These are phyloP conservation scores for Tolypocladium inflatum DNA, from an alignment of 2,329 filamentous ascomycete species.

Conservation along the genomic window DNA sequence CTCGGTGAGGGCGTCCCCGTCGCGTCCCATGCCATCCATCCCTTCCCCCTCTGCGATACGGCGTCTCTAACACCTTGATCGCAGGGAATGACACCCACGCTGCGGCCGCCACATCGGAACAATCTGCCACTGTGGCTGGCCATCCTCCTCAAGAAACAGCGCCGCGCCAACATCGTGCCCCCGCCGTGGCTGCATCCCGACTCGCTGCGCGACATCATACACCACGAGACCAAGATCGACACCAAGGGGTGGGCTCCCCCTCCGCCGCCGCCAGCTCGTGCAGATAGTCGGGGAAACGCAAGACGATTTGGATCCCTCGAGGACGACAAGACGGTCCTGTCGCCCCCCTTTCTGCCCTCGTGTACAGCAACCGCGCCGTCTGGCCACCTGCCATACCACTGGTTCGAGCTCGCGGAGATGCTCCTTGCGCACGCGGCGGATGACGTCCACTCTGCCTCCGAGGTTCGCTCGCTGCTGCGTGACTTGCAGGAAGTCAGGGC, in stretches of 20 bases:
- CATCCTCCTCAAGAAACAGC: conserved; percentile 86
- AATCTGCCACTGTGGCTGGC: conserved; percentile 89
- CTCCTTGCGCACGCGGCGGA: conserved; percentile 77
- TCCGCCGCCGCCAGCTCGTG: conserved; percentile 52
- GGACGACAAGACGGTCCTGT: conserved; percentile 29
- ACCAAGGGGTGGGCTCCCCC: conserved; percentile 68
- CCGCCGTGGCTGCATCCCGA: conserved; percentile 79
- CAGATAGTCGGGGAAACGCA: conserved; percentile 35
- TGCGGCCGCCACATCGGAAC: conserved; percentile 73
- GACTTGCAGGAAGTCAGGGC: conserved; percentile 82
- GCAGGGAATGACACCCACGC: conserved; percentile 66
- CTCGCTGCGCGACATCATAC: conserved; percentile 67
- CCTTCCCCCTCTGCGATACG: neutral
- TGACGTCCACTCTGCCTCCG: conserved; percentile 65
- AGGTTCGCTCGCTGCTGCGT: conserved; percentile 64
- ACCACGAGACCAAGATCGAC: conserved; percentile 67
- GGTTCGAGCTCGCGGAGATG: conserved; percentile 84
- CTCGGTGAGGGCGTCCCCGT: conserved; percentile 51
- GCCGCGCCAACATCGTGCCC: conserved; percentile 83
- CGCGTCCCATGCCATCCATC: conserved; percentile 3
- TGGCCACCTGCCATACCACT: conserved; percentile 81
- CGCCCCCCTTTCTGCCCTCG: conserved; percentile 70
- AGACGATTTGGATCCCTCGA: conserved; percentile 17
- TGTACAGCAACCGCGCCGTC: conserved; percentile 61
- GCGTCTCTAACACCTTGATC: neutral